Evolutionary conservation across 345 rosid genomes (phyloP).

Genomic region (Camelina hispida): DNA sequence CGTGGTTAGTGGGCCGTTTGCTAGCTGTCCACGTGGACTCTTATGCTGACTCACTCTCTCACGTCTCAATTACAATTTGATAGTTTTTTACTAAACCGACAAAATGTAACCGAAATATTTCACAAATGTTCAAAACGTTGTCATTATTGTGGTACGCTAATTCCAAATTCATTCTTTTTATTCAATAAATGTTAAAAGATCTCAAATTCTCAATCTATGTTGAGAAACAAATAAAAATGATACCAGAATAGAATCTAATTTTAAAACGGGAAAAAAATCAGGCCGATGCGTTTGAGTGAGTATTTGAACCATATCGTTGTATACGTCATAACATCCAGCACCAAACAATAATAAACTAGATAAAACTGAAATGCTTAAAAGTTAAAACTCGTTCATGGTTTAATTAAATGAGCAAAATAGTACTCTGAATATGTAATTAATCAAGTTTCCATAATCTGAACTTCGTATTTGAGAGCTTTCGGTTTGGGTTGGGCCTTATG

Average conservation of each 20-base stretch:
- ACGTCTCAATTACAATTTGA: not conserved
- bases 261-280: not conserved
- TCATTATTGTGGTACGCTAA: not conserved
- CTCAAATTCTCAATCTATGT: not conserved
- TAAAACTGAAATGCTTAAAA: not conserved
- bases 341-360: not conserved
- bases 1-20: slow-evolving; percentile 44
- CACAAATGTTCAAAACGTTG: slow-evolving; percentile 25
- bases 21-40: slow-evolving; percentile 49
- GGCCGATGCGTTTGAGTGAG: not conserved
- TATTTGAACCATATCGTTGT: not conserved
- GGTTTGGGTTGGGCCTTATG: slow-evolving; percentile 18
- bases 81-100: slow-evolving; percentile 11
- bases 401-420: no score
- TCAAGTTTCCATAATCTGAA: not conserved
- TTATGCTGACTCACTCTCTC: slow-evolving; percentile 38
- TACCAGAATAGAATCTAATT: no score
- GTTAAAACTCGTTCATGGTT: not conserved
- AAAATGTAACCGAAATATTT: not conserved
- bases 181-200: not conserved
- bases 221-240: no score
- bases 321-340: not conserved
- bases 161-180: slow-evolving; percentile 28
- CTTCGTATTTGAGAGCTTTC: no score
- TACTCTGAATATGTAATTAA: no score